Conservation (phyloP, 805 yeast species). For the Candida suzukii region DNA sequence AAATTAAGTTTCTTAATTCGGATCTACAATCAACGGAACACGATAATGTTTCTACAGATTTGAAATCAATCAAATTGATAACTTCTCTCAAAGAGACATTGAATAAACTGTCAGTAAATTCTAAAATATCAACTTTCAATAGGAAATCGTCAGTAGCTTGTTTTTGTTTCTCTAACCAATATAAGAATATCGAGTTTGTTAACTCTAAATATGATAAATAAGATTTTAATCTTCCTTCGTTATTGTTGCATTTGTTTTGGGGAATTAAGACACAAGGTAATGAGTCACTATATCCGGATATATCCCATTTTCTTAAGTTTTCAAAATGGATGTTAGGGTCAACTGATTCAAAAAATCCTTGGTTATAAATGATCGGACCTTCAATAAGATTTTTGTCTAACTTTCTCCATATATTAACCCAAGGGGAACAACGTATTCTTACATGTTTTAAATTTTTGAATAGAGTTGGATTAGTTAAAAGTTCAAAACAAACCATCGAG, state of each 20-base stretch:
- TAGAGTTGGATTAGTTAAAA: not conserved
- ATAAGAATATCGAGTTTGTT: not conserved
- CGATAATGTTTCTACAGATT: not conserved
- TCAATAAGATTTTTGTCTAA: not conserved
- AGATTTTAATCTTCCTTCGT: not conserved
- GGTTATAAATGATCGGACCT: not conserved
- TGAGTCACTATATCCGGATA: not conserved
- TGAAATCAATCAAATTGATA: not conserved
- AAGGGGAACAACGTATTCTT: not conserved
- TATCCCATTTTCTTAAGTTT: not conserved
- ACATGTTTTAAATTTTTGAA: not conserved
- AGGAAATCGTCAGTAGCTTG: not conserved
- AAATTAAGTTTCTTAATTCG: not conserved
- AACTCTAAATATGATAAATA: not conserved
- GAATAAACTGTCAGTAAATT: not conserved
- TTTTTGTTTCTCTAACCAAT: not conserved
- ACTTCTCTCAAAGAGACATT: not conserved
- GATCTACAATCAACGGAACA: constrained; percentile 1
- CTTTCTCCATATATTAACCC: not conserved
- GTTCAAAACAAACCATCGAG: not conserved
- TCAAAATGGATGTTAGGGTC: not conserved
- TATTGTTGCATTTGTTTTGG: not conserved
- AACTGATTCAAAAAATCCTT: not conserved
- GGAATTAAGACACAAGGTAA: not conserved
- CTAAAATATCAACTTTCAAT: constrained; percentile 1